phyloP scores from a whole-genome alignment of 495 filamentous ascomycete genomes.

The Hypomontagnella submonticulosa region DNA sequence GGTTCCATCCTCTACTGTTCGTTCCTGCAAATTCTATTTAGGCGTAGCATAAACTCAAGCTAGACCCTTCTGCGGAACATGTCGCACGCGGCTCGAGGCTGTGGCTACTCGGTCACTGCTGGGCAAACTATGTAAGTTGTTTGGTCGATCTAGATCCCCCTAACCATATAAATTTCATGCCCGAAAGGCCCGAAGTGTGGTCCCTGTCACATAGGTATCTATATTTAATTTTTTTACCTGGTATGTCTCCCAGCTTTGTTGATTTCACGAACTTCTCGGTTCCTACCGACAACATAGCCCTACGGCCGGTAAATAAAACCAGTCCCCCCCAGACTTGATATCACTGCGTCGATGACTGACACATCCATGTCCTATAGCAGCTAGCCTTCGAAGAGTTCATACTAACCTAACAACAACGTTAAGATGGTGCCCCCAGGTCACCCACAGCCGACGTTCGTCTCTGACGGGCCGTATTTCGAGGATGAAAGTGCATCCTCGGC shows the following conservation, averaged over 20 bases:
- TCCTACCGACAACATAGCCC: constrained; percentile 24
- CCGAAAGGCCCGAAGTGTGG: constrained; percentile 25
- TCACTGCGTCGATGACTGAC: constrained; percentile 2
- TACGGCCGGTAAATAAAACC: constrained; percentile 32
- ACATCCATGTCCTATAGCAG: neutral
- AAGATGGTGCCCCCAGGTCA: constrained; percentile 45
- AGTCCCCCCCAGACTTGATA: constrained; percentile 12
- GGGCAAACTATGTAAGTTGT: constrained; percentile 42
- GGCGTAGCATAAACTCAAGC: constrained; percentile 30
- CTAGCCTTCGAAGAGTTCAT: neutral
- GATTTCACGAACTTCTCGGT: constrained; percentile 17
- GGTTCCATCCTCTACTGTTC: constrained; percentile 19
- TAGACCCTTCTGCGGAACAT: constrained; percentile 42
- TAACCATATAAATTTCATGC: constrained; percentile 8
- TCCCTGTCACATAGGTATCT: constrained; percentile 3
- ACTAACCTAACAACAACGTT: constrained; percentile 23
- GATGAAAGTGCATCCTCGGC: constrained; percentile 29
- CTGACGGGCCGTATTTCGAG: constrained; percentile 41
- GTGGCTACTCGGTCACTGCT: constrained; percentile 34
- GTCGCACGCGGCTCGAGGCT: constrained; percentile 38
- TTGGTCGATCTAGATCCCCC: constrained; percentile 31
- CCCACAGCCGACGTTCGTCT: constrained; percentile 34
- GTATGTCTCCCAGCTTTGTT: constrained; percentile 9
- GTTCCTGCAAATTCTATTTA: constrained; percentile 14
- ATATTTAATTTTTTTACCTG: constrained; percentile 32